phyloP scores from a whole-genome alignment of 441 rosid genomes.

The Croton setiger region DNA sequence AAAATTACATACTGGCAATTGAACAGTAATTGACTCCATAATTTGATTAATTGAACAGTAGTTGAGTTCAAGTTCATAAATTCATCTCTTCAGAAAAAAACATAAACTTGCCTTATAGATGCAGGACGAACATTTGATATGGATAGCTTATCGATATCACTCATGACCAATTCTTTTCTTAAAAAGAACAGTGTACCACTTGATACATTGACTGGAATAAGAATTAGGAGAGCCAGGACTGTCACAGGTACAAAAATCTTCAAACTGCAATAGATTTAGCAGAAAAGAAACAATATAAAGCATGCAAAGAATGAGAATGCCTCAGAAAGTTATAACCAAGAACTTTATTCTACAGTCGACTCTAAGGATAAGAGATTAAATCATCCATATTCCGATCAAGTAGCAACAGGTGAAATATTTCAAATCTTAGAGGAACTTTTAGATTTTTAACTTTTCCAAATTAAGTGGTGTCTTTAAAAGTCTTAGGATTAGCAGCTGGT shows the following conservation, averaged over 20 bases:
- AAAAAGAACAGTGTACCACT: conserved; percentile 85
- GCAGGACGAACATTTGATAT: conserved; percentile 85
- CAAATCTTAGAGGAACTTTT: neutral
- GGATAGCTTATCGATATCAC: conserved; percentile 90
- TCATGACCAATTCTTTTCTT: conserved; percentile 74
- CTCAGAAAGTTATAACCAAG: too few relatives aligned
- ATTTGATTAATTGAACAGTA: too few relatives aligned
- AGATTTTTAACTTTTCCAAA: neutral
- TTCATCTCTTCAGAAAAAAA: neutral
- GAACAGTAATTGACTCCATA: too few relatives aligned
- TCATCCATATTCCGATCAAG: neutral
- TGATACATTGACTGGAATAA: conserved; percentile 93
- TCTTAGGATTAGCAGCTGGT: neutral
- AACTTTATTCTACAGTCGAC: too few relatives aligned
- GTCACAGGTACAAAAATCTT: conserved; percentile 85
- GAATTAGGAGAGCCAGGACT: conserved; percentile 67
- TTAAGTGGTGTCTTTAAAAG: neutral
- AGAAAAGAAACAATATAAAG: neutral
- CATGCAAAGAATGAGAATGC: neutral
- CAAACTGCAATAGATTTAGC: conserved; percentile 44
- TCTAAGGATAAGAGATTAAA: too few relatives aligned
- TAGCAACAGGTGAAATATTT: neutral
- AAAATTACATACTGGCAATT: too few relatives aligned
- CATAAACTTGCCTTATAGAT: conserved; percentile 59
- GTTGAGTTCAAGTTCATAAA: neutral